Evolutionary conservation across 495 filamentous ascomycete genomes (phyloP), one percentile per base, ranked within the genome.

Genomic region (Aspergillus nanangensis): DNA sequence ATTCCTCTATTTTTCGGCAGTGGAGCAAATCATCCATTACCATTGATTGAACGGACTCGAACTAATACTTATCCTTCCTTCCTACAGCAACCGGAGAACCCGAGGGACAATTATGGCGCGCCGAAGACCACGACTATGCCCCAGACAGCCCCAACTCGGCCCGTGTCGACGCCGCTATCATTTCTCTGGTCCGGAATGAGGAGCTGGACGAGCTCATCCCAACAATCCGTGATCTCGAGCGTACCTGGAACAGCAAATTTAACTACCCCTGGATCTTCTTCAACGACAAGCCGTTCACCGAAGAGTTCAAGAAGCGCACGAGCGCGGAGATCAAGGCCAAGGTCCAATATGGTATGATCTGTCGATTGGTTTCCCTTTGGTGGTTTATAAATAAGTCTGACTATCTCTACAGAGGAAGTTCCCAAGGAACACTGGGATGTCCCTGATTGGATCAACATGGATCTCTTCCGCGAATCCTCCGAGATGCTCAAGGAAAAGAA

Each of bases 211-310:
- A 84, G 11, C 83, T 97, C 75, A 64, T 99, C 20, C 78, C 82
- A 54, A 83, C 87, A 5, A 99, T 99, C 85, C 67, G 68, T 33
- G 92, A 97, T 61, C 74, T 97, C 41, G 94, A 99, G 67, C 69
- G 88, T 49, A 96, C 91, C 7, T 99, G 90, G 88, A 99, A 99
- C 62, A 76, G 80, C 71, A 99, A 97, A 61, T 99, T 97, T 77
- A 97, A 99, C 69, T 99, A 97, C 65, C 94, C 94, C 13, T 99
- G 93, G 86, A 96, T 90, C 37, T 97, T 99, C 68, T 91, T 99
- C 74, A 99, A 99, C 69, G 93, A 98, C 59, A 83, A 83, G 22
- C 86, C 84, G 11, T 98, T 98, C 62, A 79, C 85, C 11, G 84
- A 88, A 27, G 91, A 97, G 58, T 99, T 99, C 74, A 97, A 95